Conservation (phyloP, 1,139 yeast species). For the Wickerhamomyces sp. region DNA sequence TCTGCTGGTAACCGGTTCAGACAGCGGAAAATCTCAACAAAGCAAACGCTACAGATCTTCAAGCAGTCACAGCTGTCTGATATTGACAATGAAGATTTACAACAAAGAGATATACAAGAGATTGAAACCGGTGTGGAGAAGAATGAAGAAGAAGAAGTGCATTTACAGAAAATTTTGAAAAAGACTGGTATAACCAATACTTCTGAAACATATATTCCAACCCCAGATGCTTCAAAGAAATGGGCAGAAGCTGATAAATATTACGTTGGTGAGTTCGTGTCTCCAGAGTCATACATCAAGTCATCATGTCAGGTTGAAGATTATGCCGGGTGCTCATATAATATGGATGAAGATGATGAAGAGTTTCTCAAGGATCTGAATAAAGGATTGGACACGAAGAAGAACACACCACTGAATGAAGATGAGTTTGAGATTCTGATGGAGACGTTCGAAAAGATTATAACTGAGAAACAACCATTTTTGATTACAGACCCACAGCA, state of each 20-base stretch:
- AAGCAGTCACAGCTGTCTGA: conserved; percentile 78
- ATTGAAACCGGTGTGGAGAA: conserved; percentile 98
- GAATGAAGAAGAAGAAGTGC: conserved; percentile 96
- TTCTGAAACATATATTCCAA: conserved; percentile 80
- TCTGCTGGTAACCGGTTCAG: conserved; percentile 24
- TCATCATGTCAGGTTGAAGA: conserved; percentile 95
- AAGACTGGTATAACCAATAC: conserved; percentile 31
- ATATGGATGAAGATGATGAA: conserved; percentile 88
- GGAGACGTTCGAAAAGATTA: conserved; percentile 67
- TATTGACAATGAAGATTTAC: conserved; percentile 60
- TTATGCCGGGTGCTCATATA: conserved; percentile 78
- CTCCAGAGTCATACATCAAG: conserved; percentile 79
- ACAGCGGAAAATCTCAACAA: conserved; percentile 26
- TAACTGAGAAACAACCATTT: conserved; percentile 83
- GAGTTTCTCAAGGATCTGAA: conserved; percentile 48
- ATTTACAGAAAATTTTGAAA: conserved; percentile 73
- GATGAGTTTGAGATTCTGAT: conserved; percentile 82
- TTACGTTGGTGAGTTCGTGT: conserved; percentile 61
- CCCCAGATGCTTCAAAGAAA: conserved; percentile 86
- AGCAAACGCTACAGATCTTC: conserved; percentile 74
- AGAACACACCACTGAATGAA: conserved; percentile 48
- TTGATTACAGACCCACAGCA: conserved; percentile 79
- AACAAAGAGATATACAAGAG: conserved; percentile 80
- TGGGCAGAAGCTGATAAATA: conserved; percentile 77
- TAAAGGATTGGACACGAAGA: conserved; percentile 20